Base-by-base conservation (phyloP, 805 yeast species). In the Kodamaea restingae region DNA sequence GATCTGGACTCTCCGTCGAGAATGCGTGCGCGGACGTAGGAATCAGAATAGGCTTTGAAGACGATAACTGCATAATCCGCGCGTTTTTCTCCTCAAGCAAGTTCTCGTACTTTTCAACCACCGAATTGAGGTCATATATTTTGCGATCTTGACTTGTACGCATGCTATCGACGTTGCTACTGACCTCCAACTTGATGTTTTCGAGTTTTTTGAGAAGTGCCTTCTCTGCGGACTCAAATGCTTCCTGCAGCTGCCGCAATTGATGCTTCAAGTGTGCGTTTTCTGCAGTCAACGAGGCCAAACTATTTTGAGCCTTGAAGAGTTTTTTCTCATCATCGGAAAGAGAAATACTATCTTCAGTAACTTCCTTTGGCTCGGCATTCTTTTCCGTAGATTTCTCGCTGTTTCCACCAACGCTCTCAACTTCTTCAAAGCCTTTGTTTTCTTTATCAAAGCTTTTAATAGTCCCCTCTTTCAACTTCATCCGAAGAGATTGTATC, bases 41-140 rank as follows among this genome's bases (percentile, higher is more conserved):
- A 21, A 65, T 66, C 4, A 58, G 53, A n/a, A 67, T 64, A 3
- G 73, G 73, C 38, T 51, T 56, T 1, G 72, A 56, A 1, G 65
- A 53, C 1, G 65, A 54, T 14, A 67, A 42, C 40, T 65, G 71
- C 18, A 61, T 46, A 6, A 67, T 62, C 28, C 50, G 47, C 2
- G 57, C 42, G 39, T 66, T 60, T 42, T 65, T 64, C 36, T 67
- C 71, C 33, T 66, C 71, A 3, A 68, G 40, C 15, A 62, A 41
- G 1, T 51, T 45, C 45, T 68, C 74, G 43, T 56, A 67, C 47
- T 53, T 60, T 9, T 55, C 41, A 2, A 66, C 45, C 4, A 56
- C 49, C 12, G 54, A 45, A 10, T 51, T 45, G 15, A 67, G 48
- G 32, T 67, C 71, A 39, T 60, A 63, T 18, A 67, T 55, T 36